Evolutionary conservation across 2,329 filamentous ascomycete species (phyloP).

Genomic region (Cercospora berteroae): DNA sequence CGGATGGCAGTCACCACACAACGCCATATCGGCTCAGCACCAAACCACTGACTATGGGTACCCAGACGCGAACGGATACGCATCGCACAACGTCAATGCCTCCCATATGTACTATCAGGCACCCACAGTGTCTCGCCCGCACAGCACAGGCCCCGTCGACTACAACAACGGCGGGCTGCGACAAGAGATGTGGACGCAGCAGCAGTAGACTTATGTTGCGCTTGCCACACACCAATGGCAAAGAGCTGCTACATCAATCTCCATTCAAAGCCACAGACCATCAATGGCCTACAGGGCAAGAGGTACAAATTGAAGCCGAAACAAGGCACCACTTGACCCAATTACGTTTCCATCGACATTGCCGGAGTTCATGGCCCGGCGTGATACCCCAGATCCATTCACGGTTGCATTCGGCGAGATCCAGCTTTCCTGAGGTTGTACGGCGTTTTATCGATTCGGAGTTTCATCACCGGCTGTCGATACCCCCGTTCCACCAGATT

Average conservation of each 20-base stretch:
- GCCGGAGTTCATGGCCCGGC: slow-evolving; percentile 29
- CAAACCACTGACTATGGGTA: slow-evolving; percentile 79
- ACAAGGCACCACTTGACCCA: neutral
- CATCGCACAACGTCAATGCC: slow-evolving; percentile 54
- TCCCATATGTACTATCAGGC: slow-evolving; percentile 74
- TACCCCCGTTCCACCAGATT: slow-evolving; percentile 12
- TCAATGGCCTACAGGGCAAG: neutral
- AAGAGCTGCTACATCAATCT: neutral
- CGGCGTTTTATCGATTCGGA: slow-evolving; percentile 18
- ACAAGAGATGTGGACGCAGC: slow-evolving; percentile 55
- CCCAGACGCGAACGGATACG: slow-evolving; percentile 43
- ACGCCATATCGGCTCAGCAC: slow-evolving; percentile 65
- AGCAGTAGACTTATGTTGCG: slow-evolving; percentile 25
- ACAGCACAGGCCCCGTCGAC: slow-evolving; percentile 64
- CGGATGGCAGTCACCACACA: slow-evolving; percentile 85
- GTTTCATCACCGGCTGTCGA: slow-evolving; percentile 20
- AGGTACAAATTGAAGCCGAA: neutral
- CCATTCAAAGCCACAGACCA: neutral
- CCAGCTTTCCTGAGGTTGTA: slow-evolving; percentile 16
- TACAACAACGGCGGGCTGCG: slow-evolving; percentile 53
- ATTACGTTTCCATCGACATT: slow-evolving; percentile 26
- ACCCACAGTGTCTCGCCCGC: slow-evolving; percentile 65
- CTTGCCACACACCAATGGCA: neutral
- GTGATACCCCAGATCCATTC: slow-evolving; percentile 29
- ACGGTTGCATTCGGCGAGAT: slow-evolving; percentile 24